Conservation (phyloP, 2,329 filamentous ascomycete species). For the Colletotrichum horii region DNA sequence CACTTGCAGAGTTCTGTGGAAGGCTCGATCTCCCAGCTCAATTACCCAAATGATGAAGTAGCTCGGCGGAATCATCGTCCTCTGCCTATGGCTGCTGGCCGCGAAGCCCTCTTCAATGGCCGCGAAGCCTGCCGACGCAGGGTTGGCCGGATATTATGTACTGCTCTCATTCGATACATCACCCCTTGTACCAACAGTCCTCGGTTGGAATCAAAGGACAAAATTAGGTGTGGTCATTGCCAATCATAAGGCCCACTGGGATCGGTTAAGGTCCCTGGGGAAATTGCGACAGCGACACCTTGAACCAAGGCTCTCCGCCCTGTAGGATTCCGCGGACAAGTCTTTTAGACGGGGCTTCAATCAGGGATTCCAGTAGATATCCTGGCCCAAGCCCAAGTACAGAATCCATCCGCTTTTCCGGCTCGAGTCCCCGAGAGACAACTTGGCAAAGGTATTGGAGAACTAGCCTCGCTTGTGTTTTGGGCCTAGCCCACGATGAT, state of each 20-base stretch:
- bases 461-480: not conserved
- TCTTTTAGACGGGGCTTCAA: not conserved
- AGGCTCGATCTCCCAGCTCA: not conserved
- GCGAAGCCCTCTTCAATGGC: not conserved
- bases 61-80: not conserved
- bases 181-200: not conserved
- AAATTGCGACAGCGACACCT: not conserved
- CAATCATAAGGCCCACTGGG: not conserved
- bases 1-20: not conserved
- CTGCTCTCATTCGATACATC: not conserved
- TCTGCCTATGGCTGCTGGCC: not conserved
- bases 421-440: not conserved
- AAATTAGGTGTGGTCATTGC: not conserved
- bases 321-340: not conserved
- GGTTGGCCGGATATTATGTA: not conserved
- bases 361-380: not conserved
- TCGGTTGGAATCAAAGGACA: not conserved
- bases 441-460: not conserved
- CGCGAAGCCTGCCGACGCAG: not conserved
- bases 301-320: not conserved
- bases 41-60: not conserved
- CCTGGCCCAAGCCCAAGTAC: not conserved
- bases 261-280: not conserved
- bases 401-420: not conserved
- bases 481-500: not conserved